Conservation (phyloP, 441 rosid species). For the Bruguiera hainesii region DNA sequence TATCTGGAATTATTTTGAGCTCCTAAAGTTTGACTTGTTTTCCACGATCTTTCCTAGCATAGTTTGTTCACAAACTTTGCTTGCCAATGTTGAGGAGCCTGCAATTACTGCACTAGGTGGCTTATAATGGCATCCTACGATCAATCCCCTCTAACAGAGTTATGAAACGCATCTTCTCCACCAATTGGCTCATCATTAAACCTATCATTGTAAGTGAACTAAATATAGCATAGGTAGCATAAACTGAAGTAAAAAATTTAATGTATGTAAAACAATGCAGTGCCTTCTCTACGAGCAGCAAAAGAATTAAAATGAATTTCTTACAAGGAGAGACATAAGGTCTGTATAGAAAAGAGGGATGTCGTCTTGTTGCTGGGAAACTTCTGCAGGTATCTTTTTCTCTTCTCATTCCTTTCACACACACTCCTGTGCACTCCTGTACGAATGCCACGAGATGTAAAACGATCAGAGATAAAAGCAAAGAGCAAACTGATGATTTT, state of each 20-base stretch:
- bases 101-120: not conserved
- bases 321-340: slow-evolving; percentile 91
- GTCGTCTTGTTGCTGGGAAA: slow-evolving; percentile 56
- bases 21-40: not conserved
- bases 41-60: not conserved
- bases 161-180: slow-evolving; percentile 70
- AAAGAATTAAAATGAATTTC: slow-evolving; percentile 10
- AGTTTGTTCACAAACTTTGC: not conserved
- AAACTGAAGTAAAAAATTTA: not conserved
- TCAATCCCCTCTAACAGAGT: no score
- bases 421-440: slow-evolving; percentile 61
- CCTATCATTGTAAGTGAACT: slow-evolving; percentile 35
- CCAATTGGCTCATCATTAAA: slow-evolving; percentile 59
- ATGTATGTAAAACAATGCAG: not conserved
- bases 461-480: not conserved
- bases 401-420: slow-evolving; percentile 68
- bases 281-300: no score
- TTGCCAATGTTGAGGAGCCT: not conserved
- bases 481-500: not conserved
- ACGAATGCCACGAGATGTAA: slow-evolving; percentile 1
- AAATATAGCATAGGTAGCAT: not conserved
- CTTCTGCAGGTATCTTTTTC: slow-evolving; percentile 28
- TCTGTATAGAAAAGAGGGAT: slow-evolving; percentile 82
- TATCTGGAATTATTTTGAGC: not conserved
- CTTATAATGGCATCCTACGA: no score